Conservation (phyloP, 495 filamentous ascomycete genomes). For the Cenococcum geophilum region DNA sequence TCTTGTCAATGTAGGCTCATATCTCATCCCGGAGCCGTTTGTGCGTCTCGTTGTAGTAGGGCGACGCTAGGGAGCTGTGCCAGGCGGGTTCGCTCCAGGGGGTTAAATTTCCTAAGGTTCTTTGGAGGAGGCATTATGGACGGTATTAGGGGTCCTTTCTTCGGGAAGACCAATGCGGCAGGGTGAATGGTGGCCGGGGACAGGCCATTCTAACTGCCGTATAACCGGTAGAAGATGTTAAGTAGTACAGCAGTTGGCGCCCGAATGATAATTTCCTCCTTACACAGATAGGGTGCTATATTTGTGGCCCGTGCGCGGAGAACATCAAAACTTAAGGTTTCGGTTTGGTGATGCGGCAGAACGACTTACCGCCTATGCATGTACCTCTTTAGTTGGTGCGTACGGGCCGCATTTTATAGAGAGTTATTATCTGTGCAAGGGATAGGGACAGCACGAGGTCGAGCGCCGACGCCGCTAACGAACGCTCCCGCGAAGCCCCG, state of each 20-base stretch:
- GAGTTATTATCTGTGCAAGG: no score
- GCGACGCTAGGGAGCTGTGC: constrained; percentile 36
- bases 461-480: no score
- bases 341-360: no score
- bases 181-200: neutral
- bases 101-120: constrained; percentile 33
- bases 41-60: constrained; percentile 40
- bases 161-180: neutral
- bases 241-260: neutral
- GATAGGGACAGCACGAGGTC: no score
- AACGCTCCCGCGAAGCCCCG: no score
- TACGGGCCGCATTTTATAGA: no score
- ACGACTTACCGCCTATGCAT: no score
- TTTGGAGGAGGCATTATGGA: constrained; percentile 16
- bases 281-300: neutral
- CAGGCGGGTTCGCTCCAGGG: constrained; percentile 40
- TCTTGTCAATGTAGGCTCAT: constrained; percentile 33
- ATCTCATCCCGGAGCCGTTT: constrained; percentile 29
- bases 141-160: no score
- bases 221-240: neutral
- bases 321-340: no score
- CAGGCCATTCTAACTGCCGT: neutral
- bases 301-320: no score
- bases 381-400: no score
- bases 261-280: neutral